Percentiles rank a stretch among this genome's conserved stretches.
Conservation (phyloP, 2,329 filamentous ascomycete species). For the Sporothrix humicola region DNA sequence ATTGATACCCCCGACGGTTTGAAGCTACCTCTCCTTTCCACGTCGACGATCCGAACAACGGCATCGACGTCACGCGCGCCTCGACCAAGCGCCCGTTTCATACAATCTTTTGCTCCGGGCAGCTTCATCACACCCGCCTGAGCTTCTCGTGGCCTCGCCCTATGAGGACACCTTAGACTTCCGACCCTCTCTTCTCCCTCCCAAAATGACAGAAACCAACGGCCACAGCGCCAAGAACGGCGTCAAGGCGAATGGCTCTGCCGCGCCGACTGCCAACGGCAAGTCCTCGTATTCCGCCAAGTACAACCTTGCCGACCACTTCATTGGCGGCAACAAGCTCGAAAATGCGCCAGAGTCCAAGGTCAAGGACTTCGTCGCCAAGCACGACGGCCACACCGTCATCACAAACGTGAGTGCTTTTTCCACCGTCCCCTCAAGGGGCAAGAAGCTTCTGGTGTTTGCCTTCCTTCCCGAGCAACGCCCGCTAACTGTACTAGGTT, state of each 20-base stretch:
- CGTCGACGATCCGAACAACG: slow-evolving; percentile 1
- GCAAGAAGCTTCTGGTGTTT: background rate
- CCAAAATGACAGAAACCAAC: slow-evolving; percentile 57
- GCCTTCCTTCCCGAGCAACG: background rate
- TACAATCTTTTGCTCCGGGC: background rate
- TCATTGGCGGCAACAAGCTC: slow-evolving; percentile 92
- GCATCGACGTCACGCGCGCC: slow-evolving; percentile 19
- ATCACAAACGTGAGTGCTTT: slow-evolving; percentile 83
- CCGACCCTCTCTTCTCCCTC: slow-evolving; percentile 6
- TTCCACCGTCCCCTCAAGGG: too few species aligned
- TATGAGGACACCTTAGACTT: slow-evolving; percentile 20
- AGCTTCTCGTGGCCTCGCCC: slow-evolving; percentile 19
- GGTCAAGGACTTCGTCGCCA: slow-evolving; percentile 94
- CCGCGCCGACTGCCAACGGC: slow-evolving; percentile 61
- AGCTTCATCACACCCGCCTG: background rate
- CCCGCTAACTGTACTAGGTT: slow-evolving; percentile 62
- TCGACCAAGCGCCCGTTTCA: slow-evolving; percentile 9
- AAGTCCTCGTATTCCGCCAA: slow-evolving; percentile 75
- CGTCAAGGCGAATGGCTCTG: slow-evolving; percentile 49
- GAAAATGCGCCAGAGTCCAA: slow-evolving; percentile 80
- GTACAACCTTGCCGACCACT: slow-evolving; percentile 85
- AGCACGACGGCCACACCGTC: slow-evolving; percentile 91
- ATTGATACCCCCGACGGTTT: slow-evolving; percentile 35
- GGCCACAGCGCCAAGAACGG: slow-evolving; percentile 50
- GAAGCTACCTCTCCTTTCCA: slow-evolving; percentile 8